phyloP scores from a whole-genome alignment of 176 grass and related monocot species.

The Paspalum vaginatum region DNA sequence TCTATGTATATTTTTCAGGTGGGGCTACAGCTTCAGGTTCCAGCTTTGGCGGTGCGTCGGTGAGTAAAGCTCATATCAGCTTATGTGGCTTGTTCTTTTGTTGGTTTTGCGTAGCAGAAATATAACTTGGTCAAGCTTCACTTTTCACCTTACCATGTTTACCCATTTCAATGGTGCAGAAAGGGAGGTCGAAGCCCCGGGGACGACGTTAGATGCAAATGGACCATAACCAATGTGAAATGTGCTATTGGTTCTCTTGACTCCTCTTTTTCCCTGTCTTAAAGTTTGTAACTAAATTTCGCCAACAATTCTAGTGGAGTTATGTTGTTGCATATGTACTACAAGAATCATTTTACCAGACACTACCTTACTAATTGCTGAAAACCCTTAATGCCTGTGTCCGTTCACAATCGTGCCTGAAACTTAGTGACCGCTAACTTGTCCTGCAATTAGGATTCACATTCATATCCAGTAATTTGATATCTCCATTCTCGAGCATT shows the following conservation, averaged over 20 bases:
- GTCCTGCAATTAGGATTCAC: not conserved
- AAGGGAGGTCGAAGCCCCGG: slow-evolving; percentile 72
- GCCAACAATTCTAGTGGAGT: slow-evolving; percentile 25
- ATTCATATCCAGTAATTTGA: slow-evolving; percentile 9
- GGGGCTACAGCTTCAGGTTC: slow-evolving; percentile 76
- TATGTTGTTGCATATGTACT: not conserved
- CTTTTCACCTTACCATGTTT: slow-evolving; percentile 14
- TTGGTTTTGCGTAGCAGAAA: not conserved
- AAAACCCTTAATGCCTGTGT: not conserved
- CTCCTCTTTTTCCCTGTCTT: not conserved
- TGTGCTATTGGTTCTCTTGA: slow-evolving; percentile 31
- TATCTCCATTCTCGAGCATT: not conserved
- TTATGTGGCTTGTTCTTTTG: slow-evolving; percentile 7
- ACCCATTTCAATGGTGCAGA: slow-evolving; percentile 49
- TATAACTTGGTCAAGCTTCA: slow-evolving; percentile 7
- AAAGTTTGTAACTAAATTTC: slow-evolving; percentile 39
- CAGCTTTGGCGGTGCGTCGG: slow-evolving; percentile 86
- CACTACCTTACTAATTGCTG: not conserved
- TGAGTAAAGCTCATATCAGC: slow-evolving; percentile 50
- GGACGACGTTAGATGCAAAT: slow-evolving; percentile 57
- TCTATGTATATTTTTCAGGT: slow-evolving; percentile 52
- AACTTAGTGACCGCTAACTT: not conserved
- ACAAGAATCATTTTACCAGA: not conserved
- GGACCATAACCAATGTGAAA: not conserved
- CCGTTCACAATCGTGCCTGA: not conserved